These are phyloP conservation scores for Thelonectria blattea DNA, from an alignment of 2,329 filamentous ascomycete species.

Conservation along the genomic window DNA sequence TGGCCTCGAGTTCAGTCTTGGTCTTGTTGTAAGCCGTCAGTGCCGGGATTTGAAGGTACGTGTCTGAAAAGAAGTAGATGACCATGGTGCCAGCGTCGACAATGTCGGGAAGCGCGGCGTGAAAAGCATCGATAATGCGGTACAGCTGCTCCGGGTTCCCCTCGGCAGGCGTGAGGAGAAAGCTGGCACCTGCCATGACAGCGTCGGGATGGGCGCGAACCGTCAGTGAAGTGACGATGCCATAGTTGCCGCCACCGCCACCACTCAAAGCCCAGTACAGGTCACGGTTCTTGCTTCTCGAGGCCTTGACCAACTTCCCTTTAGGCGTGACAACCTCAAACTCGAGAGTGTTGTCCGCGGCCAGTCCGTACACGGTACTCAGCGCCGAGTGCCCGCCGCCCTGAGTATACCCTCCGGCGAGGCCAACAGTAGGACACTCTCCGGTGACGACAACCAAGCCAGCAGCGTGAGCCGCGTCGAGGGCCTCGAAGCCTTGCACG, in stretches of 20 bases:
- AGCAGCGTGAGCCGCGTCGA: slow-evolving; percentile 49
- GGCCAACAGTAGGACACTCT: slow-evolving; percentile 60
- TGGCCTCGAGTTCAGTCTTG: slow-evolving; percentile 47
- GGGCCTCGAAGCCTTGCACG: slow-evolving; percentile 54
- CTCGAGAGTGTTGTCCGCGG: slow-evolving; percentile 63
- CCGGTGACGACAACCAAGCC: slow-evolving; percentile 59
- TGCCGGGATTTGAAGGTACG: slow-evolving; percentile 46
- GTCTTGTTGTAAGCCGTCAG: slow-evolving; percentile 56
- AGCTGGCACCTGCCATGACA: slow-evolving; percentile 51
- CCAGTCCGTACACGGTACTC: slow-evolving; percentile 59
- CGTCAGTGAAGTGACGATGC: slow-evolving; percentile 61
- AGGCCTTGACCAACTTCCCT: slow-evolving; percentile 48
- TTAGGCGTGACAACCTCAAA: slow-evolving; percentile 59
- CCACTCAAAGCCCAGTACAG: slow-evolving; percentile 69
- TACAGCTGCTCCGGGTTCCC: slow-evolving; percentile 52
- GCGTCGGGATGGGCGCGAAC: slow-evolving; percentile 55
- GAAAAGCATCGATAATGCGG: slow-evolving; percentile 52
- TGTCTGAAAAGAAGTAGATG: slow-evolving; percentile 55
- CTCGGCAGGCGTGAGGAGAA: slow-evolving; percentile 42
- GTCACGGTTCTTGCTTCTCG: slow-evolving; percentile 54
- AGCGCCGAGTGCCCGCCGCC: slow-evolving; percentile 63
- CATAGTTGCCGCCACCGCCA: slow-evolving; percentile 66
- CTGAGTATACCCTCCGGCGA: slow-evolving; percentile 65
- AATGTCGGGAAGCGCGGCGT: slow-evolving; percentile 49
- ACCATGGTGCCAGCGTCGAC: slow-evolving; percentile 57